These are phyloP conservation scores for Parascedosporium putredinis DNA, from an alignment of 2,329 filamentous ascomycete genomes.

Conservation along the genomic window DNA sequence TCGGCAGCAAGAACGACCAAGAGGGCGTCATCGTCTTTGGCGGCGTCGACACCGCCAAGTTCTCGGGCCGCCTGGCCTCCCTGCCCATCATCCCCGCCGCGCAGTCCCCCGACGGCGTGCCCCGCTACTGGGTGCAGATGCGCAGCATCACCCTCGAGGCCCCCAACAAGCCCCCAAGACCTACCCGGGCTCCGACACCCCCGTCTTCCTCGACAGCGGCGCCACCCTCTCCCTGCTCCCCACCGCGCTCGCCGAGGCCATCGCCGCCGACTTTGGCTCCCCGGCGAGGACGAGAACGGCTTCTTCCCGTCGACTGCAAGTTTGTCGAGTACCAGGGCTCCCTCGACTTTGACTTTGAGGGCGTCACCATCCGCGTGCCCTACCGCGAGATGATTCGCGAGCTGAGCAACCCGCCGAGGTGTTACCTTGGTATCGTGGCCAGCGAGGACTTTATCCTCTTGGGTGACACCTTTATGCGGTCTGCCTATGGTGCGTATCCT, in stretches of 20 bases:
- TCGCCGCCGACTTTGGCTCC: constrained; percentile 40
- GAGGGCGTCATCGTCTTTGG: constrained; percentile 59
- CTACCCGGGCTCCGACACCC: constrained; percentile 28
- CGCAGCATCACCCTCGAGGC: constrained; percentile 30
- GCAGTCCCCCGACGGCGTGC: constrained; percentile 43
- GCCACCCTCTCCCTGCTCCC: constrained; percentile 60
- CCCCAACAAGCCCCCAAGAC: constrained; percentile 20
- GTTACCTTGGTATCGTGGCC: constrained; percentile 39
- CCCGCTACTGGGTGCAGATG: constrained; percentile 43
- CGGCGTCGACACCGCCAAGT: constrained; percentile 56
- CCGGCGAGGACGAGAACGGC: constrained; percentile 25
- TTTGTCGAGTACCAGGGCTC: constrained; percentile 29
- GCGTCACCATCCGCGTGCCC: constrained; percentile 36
- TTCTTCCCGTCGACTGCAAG: constrained; percentile 38
- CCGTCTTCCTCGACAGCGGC: constrained; percentile 62
- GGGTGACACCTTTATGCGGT: constrained; percentile 43
- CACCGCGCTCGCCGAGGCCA: constrained; percentile 35
- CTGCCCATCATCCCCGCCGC: constrained; percentile 50
- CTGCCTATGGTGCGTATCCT: constrained; percentile 33
- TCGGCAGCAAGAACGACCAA: constrained; percentile 49
- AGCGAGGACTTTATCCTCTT: constrained; percentile 37
- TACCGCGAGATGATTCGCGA: constrained; percentile 32
- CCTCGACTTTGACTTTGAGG: constrained; percentile 38
- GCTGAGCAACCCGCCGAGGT: constrained; percentile 19
- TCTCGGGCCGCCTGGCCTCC: constrained; percentile 44